Conservation (phyloP, 169 alveolate species). For the Cryptosporidium ryanae region DNA sequence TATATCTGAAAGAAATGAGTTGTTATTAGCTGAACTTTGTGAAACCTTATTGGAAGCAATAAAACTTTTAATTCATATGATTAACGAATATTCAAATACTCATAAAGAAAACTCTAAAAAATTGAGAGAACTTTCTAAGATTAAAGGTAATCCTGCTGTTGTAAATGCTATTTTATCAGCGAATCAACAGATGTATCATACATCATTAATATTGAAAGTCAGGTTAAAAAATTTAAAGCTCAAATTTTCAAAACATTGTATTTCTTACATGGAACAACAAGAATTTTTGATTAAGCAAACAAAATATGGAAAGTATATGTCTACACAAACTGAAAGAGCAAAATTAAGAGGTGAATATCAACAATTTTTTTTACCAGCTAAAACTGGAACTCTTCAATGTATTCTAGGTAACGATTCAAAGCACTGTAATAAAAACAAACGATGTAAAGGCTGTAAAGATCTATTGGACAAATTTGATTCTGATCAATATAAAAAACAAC, state of each 20-base stretch:
- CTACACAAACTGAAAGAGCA: neutral
- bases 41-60: conserved; percentile 5
- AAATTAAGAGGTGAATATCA: neutral
- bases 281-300: conserved; percentile 12
- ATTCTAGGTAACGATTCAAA: no score
- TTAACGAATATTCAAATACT: neutral
- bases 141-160: neutral
- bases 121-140: neutral
- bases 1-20: neutral
- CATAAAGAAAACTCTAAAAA: neutral
- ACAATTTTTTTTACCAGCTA: neutral
- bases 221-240: conserved; percentile 19
- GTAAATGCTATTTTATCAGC: neutral
- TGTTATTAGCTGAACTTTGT: neutral
- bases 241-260: conserved; percentile 16
- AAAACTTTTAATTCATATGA: neutral
- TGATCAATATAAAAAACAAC: neutral
- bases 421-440: conserved; percentile 1
- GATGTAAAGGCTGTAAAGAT: conserved; percentile 1
- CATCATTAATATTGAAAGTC: conserved; percentile 1
- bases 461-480: neutral
- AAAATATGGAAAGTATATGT: conserved; percentile 7
- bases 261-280: conserved; percentile 2
- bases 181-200: neutral
- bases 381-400: neutral